A percentile compares a stretch with the other conserved stretches of the same genome.
phyloP scores from a whole-genome alignment of 208 protist genomes.

The Crithidia expoeki region DNA sequence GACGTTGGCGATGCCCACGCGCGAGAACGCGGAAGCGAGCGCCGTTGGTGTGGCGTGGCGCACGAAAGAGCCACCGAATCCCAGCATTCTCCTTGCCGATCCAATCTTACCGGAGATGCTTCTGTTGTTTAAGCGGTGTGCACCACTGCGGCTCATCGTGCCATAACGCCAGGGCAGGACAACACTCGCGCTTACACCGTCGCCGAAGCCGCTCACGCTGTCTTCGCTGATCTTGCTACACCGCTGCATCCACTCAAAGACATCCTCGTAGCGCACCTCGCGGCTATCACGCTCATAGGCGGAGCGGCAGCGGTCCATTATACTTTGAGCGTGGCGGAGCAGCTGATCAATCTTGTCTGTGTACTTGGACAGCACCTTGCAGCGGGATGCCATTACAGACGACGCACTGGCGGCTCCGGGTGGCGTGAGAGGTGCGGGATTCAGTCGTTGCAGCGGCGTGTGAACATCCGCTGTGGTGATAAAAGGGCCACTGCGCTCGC shows the following conservation, averaged over 20 bases:
- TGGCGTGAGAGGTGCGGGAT: constrained; percentile 2
- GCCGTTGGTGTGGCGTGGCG: neutral
- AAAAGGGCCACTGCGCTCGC: neutral
- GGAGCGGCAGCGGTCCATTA: constrained; percentile 18
- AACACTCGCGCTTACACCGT: constrained; percentile 23
- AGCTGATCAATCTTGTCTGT: constrained; percentile 38
- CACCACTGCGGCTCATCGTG: neutral
- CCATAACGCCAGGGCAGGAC: constrained; percentile 11
- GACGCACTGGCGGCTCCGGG: constrained; percentile 2
- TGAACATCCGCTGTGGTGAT: neutral
- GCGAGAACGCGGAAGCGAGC: constrained; percentile 1
- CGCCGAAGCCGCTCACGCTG: neutral
- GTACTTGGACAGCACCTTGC: constrained; percentile 25
- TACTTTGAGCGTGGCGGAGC: constrained; percentile 18
- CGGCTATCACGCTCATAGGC: constrained; percentile 23
- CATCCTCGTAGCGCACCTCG: constrained; percentile 30
- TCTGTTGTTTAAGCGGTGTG: neutral
- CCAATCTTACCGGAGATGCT: neutral
- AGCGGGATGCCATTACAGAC: neutral
- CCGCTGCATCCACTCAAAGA: constrained; percentile 15
- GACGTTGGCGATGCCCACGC: neutral
- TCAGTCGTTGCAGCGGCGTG: constrained; percentile 16
- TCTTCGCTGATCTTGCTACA: neutral
- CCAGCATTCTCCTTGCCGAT: neutral
- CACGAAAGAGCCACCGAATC: neutral